phyloP scores from a whole-genome alignment of 495 filamentous ascomycete genomes.

The Sordaria brevicollis region DNA sequence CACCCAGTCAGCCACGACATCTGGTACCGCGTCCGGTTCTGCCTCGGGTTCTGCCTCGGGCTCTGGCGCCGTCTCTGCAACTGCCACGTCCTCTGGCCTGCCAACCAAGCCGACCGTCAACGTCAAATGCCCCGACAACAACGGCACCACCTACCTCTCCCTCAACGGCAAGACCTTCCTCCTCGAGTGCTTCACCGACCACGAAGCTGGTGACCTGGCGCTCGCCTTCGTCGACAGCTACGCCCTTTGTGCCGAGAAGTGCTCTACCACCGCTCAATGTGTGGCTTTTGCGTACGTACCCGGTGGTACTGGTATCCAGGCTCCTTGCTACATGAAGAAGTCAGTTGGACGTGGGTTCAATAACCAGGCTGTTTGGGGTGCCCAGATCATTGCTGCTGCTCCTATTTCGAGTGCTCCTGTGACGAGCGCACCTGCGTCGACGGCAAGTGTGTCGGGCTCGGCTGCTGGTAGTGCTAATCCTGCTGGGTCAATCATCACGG shows the following conservation, averaged over 20 bases:
- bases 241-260: constrained; percentile 2
- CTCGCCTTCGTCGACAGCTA: constrained; percentile 1
- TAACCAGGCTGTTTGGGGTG: constrained; percentile 6
- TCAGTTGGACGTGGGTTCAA: not conserved
- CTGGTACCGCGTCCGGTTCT: not conserved
- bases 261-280: constrained; percentile 1
- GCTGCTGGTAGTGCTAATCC: not conserved
- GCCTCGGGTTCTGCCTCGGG: not conserved
- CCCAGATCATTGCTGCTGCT: not conserved
- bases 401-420: not conserved
- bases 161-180: constrained; percentile 4
- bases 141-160: not conserved
- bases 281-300: constrained; percentile 5
- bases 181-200: constrained; percentile 8
- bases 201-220: constrained; percentile 1
- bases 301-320: not conserved
- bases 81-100: not conserved
- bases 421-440: not conserved
- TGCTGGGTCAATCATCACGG: not conserved
- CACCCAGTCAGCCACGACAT: not conserved
- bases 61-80: not conserved
- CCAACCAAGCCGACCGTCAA: not conserved
- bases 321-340: constrained; percentile 8
- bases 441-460: not conserved
- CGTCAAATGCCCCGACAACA: constrained; percentile 2